These are phyloP conservation scores for Kondoa malvinella DNA, from an alignment of 768 basidiomycete species.

Conservation along the genomic window DNA sequence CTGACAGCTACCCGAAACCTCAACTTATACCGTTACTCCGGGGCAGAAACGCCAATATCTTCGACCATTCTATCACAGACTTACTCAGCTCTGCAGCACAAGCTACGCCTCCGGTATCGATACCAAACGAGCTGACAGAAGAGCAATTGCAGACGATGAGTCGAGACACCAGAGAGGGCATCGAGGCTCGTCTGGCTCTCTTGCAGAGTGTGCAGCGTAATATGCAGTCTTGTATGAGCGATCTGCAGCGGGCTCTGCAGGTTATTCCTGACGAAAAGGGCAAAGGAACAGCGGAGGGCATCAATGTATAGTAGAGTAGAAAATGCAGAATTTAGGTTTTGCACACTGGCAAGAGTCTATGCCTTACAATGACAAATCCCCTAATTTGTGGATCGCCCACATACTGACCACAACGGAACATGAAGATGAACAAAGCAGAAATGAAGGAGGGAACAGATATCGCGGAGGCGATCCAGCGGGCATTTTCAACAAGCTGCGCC, in stretches of 20 bases:
- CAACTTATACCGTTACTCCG: not conserved
- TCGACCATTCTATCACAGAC: not conserved
- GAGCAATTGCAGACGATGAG: constrained; percentile 53
- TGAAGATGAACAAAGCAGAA: not conserved
- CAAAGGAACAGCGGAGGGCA: constrained; percentile 11
- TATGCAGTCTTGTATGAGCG: constrained; percentile 58
- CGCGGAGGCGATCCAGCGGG: too few species aligned
- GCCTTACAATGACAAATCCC: not conserved
- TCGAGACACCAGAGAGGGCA: constrained; percentile 52
- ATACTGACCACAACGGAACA: not conserved
- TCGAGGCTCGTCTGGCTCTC: constrained; percentile 65
- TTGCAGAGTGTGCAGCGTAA: constrained; percentile 60
- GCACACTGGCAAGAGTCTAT: not conserved
- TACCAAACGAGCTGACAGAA: constrained; percentile 42
- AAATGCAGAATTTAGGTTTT: not conserved
- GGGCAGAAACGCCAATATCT: not conserved
- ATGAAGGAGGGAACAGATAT: too few species aligned
- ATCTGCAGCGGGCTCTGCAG: constrained; percentile 58
- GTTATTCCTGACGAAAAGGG: constrained; percentile 12
- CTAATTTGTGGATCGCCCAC: not conserved
- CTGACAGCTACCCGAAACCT: too few species aligned
- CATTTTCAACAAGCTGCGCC: too few species aligned
- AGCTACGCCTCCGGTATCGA: constrained; percentile 10
- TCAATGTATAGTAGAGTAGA: not conserved
- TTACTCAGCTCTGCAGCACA: not conserved